These are phyloP conservation scores for Lasiosphaeria hispida DNA, from an alignment of 495 filamentous ascomycete species.

Conservation along the genomic window DNA sequence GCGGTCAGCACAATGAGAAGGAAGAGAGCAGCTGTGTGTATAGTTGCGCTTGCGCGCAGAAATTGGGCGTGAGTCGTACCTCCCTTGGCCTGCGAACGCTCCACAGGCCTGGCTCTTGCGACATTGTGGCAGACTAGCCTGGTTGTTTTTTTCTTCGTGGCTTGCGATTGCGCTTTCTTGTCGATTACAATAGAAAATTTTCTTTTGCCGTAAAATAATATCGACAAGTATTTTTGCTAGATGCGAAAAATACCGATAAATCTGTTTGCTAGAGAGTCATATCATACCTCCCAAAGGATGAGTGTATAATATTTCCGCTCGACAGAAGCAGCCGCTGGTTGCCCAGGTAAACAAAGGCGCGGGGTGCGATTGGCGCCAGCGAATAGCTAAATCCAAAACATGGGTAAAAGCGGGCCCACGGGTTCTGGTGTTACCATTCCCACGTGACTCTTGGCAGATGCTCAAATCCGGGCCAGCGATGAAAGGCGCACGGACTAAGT, in stretches of 20 bases:
- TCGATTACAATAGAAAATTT: neutral
- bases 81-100: slow-evolving; percentile 72
- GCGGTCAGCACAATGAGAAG: slow-evolving; percentile 1
- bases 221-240: neutral
- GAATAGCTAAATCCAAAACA: slow-evolving; percentile 10
- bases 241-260: too few relatives aligned
- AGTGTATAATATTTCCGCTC: too few relatives aligned
- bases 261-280: too few relatives aligned
- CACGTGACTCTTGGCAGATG: slow-evolving; percentile 8
- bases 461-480: slow-evolving; percentile 12
- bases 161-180: neutral
- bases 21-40: neutral
- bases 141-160: neutral
- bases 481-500: neutral
- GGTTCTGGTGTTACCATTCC: neutral
- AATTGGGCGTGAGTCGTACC: slow-evolving; percentile 43
- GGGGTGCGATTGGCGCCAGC: slow-evolving; percentile 18
- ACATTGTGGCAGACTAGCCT: slow-evolving; percentile 50
- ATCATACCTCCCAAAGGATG: too few relatives aligned
- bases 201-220: neutral
- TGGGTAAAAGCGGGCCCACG: slow-evolving; percentile 2
- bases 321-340: too few relatives aligned
- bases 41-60: neutral
- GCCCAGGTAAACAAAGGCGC: slow-evolving; percentile 30
- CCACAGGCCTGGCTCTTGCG: slow-evolving; percentile 72